Evolutionary conservation across 805 yeast species (phyloP).

Genomic region (Hanseniaspora vineae): DNA sequence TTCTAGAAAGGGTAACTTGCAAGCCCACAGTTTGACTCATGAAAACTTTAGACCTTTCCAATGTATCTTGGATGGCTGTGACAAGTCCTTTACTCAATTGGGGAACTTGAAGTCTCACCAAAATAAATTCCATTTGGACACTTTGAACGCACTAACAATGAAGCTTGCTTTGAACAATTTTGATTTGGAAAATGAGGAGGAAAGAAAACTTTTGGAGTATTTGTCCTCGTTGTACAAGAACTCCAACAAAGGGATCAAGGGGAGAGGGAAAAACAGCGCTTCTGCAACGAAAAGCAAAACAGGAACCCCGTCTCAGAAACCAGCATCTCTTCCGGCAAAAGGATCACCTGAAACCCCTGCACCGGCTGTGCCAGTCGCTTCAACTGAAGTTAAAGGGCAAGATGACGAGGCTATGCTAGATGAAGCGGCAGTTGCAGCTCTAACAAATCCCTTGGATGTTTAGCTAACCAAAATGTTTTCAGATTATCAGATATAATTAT

Average conservation of each 20-base stretch:
- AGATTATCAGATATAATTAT: too few species aligned
- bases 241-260: constrained; percentile 82
- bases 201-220: constrained; percentile 58
- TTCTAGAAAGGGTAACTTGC: constrained; percentile 83
- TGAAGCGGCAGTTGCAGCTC: too few species aligned
- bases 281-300: background rate
- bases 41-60: constrained; percentile 63
- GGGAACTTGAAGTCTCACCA: constrained; percentile 93
- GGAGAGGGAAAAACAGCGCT: constrained; percentile 55
- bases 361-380: too few species aligned
- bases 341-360: too few species aligned
- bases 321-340: too few species aligned
- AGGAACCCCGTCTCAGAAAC: too few species aligned
- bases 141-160: constrained; percentile 54
- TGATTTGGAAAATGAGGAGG: constrained; percentile 34
- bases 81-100: constrained; percentile 76
- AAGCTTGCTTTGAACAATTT: constrained; percentile 52
- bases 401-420: too few species aligned
- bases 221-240: constrained; percentile 76
- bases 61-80: constrained; percentile 72
- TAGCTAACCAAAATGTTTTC: too few species aligned
- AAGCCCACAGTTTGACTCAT: constrained; percentile 79
- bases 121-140: constrained; percentile 69
- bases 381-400: too few species aligned
- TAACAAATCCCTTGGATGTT: too few species aligned